phyloP scores from a whole-genome alignment of 176 grass and related monocot genomes.

The Microstegium vimineum region DNA sequence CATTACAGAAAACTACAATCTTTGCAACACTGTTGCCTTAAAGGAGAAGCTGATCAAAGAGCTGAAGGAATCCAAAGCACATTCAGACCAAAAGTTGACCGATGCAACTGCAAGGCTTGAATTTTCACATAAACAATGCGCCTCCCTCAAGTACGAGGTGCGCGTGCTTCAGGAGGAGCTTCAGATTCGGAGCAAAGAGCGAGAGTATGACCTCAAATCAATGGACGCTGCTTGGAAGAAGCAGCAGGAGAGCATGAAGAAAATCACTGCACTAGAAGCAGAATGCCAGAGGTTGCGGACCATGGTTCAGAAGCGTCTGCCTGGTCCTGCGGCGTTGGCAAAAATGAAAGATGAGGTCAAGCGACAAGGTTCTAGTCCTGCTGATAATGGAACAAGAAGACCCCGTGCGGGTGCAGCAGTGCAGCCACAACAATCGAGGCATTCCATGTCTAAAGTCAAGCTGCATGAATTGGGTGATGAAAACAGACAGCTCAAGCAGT shows the following conservation, averaged over 20 bases:
- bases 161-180: conserved; percentile 66
- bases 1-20: conserved; percentile 46
- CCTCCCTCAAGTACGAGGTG: conserved; percentile 62
- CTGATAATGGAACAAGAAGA: conserved; percentile 29
- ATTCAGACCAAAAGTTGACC: conserved; percentile 32
- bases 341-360: conserved; percentile 72
- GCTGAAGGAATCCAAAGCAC: conserved; percentile 41
- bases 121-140: conserved; percentile 43
- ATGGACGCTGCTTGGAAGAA: conserved; percentile 56
- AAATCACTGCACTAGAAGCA: conserved; percentile 44
- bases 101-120: conserved; percentile 46
- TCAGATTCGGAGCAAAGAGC: conserved; percentile 59
- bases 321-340: conserved; percentile 55
- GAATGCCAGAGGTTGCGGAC: conserved; percentile 66
- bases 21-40: conserved; percentile 29
- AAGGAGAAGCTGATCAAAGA: conserved; percentile 60
- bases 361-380: conserved; percentile 6
- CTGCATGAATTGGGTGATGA: conserved; percentile 53
- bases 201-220: conserved; percentile 46
- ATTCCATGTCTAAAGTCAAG: conserved; percentile 28
- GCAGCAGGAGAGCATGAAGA: conserved; percentile 49
- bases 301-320: conserved; percentile 62
- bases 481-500: conserved; percentile 56
- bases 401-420: conserved; percentile 7
- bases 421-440: not conserved